Percentiles rank a stretch among this genome's conserved stretches.
These are phyloP conservation scores for Nematocida ironsii DNA, from an alignment of 371 early-diverging fungal species.

Conservation along the genomic window DNA sequence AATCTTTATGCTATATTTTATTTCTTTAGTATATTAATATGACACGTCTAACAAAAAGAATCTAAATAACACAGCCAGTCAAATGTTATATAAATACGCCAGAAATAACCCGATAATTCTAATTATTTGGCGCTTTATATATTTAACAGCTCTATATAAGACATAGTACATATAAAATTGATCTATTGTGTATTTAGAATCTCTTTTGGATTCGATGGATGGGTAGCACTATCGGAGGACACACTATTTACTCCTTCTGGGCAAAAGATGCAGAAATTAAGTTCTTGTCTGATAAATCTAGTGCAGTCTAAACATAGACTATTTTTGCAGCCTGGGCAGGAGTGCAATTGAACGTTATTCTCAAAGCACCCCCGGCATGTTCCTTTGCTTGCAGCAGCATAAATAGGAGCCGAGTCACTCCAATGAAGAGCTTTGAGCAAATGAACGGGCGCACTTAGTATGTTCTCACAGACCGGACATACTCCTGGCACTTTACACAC, in stretches of 20 bases:
- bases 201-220: no score
- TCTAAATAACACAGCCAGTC: no score
- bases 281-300: constrained; percentile 54
- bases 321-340: constrained; percentile 59
- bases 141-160: no score
- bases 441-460: constrained; percentile 63
- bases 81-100: no score
- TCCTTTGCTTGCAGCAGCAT: constrained; percentile 22
- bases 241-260: background rate
- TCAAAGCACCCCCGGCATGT: constrained; percentile 52
- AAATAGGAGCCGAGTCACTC: constrained; percentile 60
- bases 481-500: constrained; percentile 64
- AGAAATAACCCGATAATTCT: no score
- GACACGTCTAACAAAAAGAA: no score
- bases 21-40: no score
- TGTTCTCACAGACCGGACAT: constrained; percentile 65
- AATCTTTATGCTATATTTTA: no score
- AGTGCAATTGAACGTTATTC: background rate
- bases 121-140: no score
- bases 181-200: no score
- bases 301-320: constrained; percentile 61
- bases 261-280: constrained; percentile 67
- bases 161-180: no score
- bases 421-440: constrained; percentile 58
- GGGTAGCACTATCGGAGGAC: no score